Conservation (phyloP, 2,329 filamentous ascomycete species). For the Stachybotrys elegans region DNA sequence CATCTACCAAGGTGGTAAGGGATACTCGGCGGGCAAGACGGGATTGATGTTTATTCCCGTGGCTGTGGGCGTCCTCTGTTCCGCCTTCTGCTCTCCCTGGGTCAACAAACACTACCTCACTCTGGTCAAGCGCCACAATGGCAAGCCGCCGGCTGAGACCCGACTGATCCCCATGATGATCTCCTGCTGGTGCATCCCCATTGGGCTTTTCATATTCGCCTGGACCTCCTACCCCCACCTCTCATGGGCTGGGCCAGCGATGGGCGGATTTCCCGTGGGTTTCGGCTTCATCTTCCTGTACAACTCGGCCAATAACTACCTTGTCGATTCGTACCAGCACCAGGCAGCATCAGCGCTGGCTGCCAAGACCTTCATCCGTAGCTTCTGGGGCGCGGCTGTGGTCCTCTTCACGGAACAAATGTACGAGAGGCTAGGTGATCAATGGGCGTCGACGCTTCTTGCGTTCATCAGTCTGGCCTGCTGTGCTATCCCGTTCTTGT, state of each 20-base stretch:
- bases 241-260: conserved; percentile 65
- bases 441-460: conserved; percentile 71
- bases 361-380: conserved; percentile 74
- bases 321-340: conserved; percentile 58
- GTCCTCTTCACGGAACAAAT: conserved; percentile 81
- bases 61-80: conserved; percentile 67
- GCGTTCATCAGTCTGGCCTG: conserved; percentile 72
- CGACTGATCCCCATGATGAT: conserved; percentile 80
- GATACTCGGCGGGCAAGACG: conserved; percentile 66
- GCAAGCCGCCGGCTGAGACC: conserved; percentile 70
- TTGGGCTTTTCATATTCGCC: conserved; percentile 54
- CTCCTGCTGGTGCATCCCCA: conserved; percentile 65
- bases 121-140: conserved; percentile 56
- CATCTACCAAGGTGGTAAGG: conserved; percentile 75
- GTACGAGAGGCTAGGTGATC: conserved; percentile 66
- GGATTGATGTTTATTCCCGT: conserved; percentile 86
- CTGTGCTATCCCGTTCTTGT: conserved; percentile 77
- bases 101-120: conserved; percentile 79
- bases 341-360: conserved; percentile 78
- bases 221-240: conserved; percentile 60
- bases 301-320: conserved; percentile 73
- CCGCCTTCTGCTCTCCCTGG: conserved; percentile 61
- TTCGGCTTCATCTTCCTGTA: conserved; percentile 83
- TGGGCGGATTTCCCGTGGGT: conserved; percentile 68
- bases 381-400: conserved; percentile 72